These are phyloP conservation scores for Russula foetens DNA, from an alignment of 768 basidiomycete species.

Conservation along the genomic window DNA sequence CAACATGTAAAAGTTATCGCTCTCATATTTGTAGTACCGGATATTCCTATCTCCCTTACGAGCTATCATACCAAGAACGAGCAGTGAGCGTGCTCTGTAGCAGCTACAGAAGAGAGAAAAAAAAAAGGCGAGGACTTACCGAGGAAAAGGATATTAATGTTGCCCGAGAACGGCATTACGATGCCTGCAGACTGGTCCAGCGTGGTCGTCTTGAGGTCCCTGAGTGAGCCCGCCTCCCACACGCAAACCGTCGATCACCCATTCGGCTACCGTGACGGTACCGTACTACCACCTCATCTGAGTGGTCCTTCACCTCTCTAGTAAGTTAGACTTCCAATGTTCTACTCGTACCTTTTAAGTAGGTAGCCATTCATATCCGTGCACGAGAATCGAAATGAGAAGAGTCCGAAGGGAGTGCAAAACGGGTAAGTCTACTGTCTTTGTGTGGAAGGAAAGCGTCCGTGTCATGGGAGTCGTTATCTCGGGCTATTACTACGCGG, in stretches of 20 bases:
- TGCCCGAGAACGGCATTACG: conserved; percentile 95
- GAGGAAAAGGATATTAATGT: conserved; percentile 86
- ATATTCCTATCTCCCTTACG: conserved; percentile 82
- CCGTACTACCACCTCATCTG: too few species aligned
- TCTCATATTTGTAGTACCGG: conserved; percentile 94
- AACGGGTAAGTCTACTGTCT: too few species aligned
- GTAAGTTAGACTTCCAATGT: too few species aligned
- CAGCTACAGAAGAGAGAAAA: conserved; percentile 39
- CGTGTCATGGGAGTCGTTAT: too few species aligned
- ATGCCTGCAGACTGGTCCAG: conserved; percentile 92
- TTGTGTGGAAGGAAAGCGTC: too few species aligned
- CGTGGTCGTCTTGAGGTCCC: conserved; percentile 64
- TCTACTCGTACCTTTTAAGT: too few species aligned
- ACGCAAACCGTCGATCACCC: conserved; percentile 83
- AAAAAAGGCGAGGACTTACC: conserved; percentile 34
- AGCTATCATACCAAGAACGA: not conserved
- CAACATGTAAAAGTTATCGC: conserved; percentile 66
- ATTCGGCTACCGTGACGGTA: conserved; percentile 90
- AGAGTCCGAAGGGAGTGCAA: too few species aligned
- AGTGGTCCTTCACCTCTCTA: too few species aligned
- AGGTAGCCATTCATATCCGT: too few species aligned
- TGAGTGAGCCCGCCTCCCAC: conserved; percentile 80
- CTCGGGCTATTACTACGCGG: too few species aligned
- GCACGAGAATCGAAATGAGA: too few species aligned
- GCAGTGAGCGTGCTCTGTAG: conserved; percentile 58